A percentile compares a stretch with the other conserved stretches of the same genome.
These are phyloP conservation scores for Vitis vinifera DNA, from an alignment of 164 flowering plant species.

Conservation along the genomic window ASM3070453v1 NC_081811.1:4675001-4675500, in stretches of 20 bases:
- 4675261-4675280: constrained; percentile 33
- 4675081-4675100: constrained; percentile 29
- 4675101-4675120: constrained; percentile 14
- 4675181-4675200: constrained; percentile 30
- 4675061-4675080: constrained; percentile 27
- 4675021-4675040: too few species aligned
- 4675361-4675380: constrained; percentile 8
- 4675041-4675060: constrained; percentile 16
- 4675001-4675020: too few species aligned
- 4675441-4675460: constrained; percentile 38
- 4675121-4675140: constrained; percentile 22
- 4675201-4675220: constrained; percentile 39
- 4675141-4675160: constrained; percentile 32
- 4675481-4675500: neutral
- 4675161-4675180: constrained; percentile 10
- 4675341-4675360: constrained; percentile 26
- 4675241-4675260: constrained; percentile 12
- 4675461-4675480: constrained; percentile 11
- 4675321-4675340: constrained; percentile 24
- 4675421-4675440: constrained; percentile 34
- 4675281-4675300: constrained; percentile 12
- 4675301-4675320: constrained; percentile 19
- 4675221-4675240: constrained; percentile 34
- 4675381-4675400: neutral
- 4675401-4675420: constrained; percentile 26